Conservation (phyloP, 345 rosid genomes). For the Syzygium aromaticum region DNA sequence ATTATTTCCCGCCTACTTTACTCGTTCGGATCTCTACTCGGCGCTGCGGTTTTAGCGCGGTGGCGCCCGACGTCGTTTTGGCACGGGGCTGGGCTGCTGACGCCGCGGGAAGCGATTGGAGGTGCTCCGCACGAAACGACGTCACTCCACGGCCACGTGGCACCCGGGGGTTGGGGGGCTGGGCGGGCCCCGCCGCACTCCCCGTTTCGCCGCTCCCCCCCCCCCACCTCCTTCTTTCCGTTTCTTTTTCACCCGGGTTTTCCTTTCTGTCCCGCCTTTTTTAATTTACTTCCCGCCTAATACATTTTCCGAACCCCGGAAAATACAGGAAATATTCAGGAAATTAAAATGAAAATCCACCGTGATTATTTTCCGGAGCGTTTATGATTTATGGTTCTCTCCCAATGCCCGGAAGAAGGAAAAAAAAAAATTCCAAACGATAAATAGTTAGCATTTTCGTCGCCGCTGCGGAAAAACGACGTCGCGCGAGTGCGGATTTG, state of each 20-base stretch:
- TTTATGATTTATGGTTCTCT: no score
- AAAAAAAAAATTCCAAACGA: no score
- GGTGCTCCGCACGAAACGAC: background rate
- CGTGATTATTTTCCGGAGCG: no score
- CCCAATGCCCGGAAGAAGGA: background rate
- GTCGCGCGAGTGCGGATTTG: background rate
- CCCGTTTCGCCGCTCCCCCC: background rate
- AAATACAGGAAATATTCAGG: background rate
- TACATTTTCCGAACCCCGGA: background rate
- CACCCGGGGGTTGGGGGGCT: background rate
- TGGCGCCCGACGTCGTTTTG: background rate
- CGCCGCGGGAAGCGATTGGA: background rate
- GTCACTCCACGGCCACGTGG: background rate
- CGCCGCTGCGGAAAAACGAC: background rate
- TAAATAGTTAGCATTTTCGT: background rate
- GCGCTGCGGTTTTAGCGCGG: background rate
- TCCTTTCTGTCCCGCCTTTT: background rate
- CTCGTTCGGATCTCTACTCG: no score
- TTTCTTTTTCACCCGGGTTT: background rate
- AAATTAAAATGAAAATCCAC: background rate
- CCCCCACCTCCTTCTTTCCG: no score
- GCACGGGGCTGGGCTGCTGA: background rate
- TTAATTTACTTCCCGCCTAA: background rate
- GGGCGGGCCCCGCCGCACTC: background rate
- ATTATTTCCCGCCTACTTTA: no score